A percentile compares a stretch with the other conserved stretches of the same genome.
Conservation (phyloP, 371 early-diverging fungal species). For the Syncephalastrum sp. region DNA sequence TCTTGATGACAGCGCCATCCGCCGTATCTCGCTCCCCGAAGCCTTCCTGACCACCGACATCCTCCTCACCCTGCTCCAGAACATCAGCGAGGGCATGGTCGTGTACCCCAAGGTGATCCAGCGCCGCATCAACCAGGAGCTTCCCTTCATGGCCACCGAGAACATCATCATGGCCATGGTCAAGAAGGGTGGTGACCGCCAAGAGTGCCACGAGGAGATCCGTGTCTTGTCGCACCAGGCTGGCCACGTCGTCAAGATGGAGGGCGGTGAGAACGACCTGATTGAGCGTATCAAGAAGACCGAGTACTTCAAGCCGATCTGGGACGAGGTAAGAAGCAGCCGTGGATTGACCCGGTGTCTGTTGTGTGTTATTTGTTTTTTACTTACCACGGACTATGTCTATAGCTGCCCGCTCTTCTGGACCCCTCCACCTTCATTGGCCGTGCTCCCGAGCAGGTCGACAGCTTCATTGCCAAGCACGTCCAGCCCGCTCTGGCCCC, state of each 20-base stretch:
- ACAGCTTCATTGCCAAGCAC: constrained; percentile 76
- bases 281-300: constrained; percentile 85
- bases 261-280: constrained; percentile 94
- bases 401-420: constrained; percentile 73
- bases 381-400: background rate
- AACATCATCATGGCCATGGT: constrained; percentile 99
- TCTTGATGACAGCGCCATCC: constrained; percentile 94
- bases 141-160: constrained; percentile 99
- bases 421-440: constrained; percentile 94
- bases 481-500: constrained; percentile 87
- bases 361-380: background rate
- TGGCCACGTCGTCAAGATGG: constrained; percentile 86
- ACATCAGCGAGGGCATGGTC: constrained; percentile 95
- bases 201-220: constrained; percentile 95
- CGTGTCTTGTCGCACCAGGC: constrained; percentile 95
- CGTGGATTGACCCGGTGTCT: background rate
- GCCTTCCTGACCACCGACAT: constrained; percentile 97
- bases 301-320: constrained; percentile 88
- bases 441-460: constrained; percentile 94
- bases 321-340: constrained; percentile 46
- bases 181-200: constrained; percentile 94
- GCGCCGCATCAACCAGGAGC: constrained; percentile 88
- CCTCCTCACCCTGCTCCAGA: constrained; percentile 88
- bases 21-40: constrained; percentile 95
- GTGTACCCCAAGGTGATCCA: constrained; percentile 96